Base-by-base conservation (phyloP, 2,329 filamentous ascomycete species). In the Fusarium oligoseptatum region DNA sequence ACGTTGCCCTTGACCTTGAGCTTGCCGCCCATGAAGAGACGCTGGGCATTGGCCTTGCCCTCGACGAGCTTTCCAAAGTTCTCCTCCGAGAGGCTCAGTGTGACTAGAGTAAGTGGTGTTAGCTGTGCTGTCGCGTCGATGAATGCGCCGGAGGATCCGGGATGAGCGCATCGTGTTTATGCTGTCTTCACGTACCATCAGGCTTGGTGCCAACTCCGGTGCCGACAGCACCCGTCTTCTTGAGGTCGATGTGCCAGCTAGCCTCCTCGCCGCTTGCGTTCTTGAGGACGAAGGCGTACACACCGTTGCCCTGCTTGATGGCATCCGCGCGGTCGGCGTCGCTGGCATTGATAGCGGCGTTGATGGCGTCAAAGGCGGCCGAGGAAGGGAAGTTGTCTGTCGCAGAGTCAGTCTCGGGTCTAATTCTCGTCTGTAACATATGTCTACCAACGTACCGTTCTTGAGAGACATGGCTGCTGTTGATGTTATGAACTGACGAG, bases 1-100 rank as follows among this genome's bases (percentile, higher is more conserved):
- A 98, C 92, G 83, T 98, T 95, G 74, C 97, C 97, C 91, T 95
- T 97, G 83, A 98, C 91, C 93, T 98, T 99, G 82, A 99, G 89
- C 89, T 98, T 98, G 80, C 97, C 97, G n/a, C 91, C 91, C 96
- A 99, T 98, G 87, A 98, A 98, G 75, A 99, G 87, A 78, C 92
- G 92, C 89, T 99, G 97, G 67, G 97, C 95, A 82, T 98, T 98
- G 79, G 94, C 95, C 88, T 97, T 95, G 82, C 97, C 97, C 41
- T 88, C 81, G 64, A 97, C 92, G 76, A 99, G 90, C 82, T 93
- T 92, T 76, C 87, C 91, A 82, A 99, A 99, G 85, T 98, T 95
- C 67, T 91, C 90, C 73, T 99, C 97, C 70, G 92, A 94, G 76
- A 98, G 90, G 6, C 89, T 84, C 55, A 98, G 90, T n/a, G 94